These are phyloP conservation scores for Borealophlyctis nickersoniae DNA, from an alignment of 192 early-diverging fungal species.

Conservation along the genomic window DNA sequence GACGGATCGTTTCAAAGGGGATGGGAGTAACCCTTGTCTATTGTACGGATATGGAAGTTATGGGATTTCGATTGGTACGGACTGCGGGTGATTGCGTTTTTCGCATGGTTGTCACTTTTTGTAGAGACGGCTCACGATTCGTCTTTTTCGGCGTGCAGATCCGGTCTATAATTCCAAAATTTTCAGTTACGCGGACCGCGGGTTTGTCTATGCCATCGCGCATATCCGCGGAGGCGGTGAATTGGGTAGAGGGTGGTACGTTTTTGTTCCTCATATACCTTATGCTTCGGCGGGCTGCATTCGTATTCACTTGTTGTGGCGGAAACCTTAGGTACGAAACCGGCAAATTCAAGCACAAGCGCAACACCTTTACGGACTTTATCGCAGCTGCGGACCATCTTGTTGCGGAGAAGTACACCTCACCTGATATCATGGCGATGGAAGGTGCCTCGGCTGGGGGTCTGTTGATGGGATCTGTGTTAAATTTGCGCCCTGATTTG, in stretches of 20 bases:
- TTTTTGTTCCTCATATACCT: too few relatives aligned
- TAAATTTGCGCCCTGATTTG: constrained; percentile 44
- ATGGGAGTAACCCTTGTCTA: constrained; percentile 37
- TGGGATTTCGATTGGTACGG: not conserved
- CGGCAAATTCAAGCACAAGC: constrained; percentile 50
- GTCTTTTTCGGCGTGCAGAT: constrained; percentile 3
- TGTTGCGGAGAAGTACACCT: constrained; percentile 30
- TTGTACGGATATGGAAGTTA: constrained; percentile 44
- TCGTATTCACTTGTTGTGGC: too few relatives aligned
- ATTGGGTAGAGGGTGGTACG: constrained; percentile 31
- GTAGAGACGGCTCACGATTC: not conserved
- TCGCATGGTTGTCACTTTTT: too few relatives aligned
- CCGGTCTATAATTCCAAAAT: constrained; percentile 22
- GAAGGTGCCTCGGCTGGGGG: constrained; percentile 48
- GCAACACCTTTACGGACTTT: constrained; percentile 53
- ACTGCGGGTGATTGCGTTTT: too few relatives aligned
- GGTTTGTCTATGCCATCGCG: constrained; percentile 42
- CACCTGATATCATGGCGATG: constrained; percentile 36
- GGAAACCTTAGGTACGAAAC: too few relatives aligned
- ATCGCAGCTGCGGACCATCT: constrained; percentile 40
- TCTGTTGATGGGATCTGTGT: constrained; percentile 42
- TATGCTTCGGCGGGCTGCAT: too few relatives aligned
- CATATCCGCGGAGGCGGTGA: constrained; percentile 47
- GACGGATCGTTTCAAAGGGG: constrained; percentile 32
- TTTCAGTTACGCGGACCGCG: constrained; percentile 40